phyloP scores from a whole-genome alignment of 2,329 filamentous ascomycete genomes.

The Arthrinium phaeospermum region DNA sequence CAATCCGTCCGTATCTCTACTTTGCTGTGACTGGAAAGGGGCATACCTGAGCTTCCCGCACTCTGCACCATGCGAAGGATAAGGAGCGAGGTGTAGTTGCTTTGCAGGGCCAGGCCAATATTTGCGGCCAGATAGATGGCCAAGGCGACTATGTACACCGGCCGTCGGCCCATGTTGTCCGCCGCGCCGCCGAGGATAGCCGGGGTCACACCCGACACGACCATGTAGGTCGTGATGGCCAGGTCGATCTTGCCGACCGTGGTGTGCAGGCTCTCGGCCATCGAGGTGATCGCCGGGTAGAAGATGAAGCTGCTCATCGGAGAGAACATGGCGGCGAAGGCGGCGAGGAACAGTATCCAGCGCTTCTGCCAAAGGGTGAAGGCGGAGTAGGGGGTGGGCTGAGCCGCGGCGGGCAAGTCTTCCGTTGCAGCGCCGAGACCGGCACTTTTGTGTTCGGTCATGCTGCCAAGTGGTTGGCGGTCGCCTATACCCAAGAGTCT shows the following conservation, averaged over 20 bases:
- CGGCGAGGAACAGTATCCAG: conserved; percentile 21
- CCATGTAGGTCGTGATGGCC: conserved; percentile 28
- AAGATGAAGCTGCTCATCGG: conserved; percentile 27
- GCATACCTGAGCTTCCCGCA: conserved; percentile 27
- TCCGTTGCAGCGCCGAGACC: neutral
- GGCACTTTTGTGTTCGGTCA: neutral
- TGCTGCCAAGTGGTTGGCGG: neutral
- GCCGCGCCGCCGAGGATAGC: conserved; percentile 25
- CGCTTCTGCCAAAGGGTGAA: conserved; percentile 18
- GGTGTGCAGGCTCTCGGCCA: conserved; percentile 21
- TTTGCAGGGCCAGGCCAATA: conserved; percentile 26
- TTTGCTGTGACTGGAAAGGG: no score
- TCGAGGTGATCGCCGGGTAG: conserved; percentile 25
- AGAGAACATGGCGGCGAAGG: conserved; percentile 23
- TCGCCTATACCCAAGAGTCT: neutral
- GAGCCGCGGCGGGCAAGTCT: neutral
- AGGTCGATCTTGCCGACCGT: conserved; percentile 25
- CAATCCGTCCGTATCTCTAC: neutral
- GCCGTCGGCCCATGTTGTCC: conserved; percentile 25
- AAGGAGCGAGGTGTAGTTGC: conserved; percentile 22
- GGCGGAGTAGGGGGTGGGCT: conserved; percentile 21
- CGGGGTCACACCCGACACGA: conserved; percentile 22
- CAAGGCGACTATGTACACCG: conserved; percentile 23
- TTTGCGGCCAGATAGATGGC: conserved; percentile 27
- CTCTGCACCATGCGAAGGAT: conserved; percentile 27